These are phyloP conservation scores for Pulveroboletus frians DNA, from an alignment of 768 basidiomycete genomes.

Conservation along the genomic window DNA sequence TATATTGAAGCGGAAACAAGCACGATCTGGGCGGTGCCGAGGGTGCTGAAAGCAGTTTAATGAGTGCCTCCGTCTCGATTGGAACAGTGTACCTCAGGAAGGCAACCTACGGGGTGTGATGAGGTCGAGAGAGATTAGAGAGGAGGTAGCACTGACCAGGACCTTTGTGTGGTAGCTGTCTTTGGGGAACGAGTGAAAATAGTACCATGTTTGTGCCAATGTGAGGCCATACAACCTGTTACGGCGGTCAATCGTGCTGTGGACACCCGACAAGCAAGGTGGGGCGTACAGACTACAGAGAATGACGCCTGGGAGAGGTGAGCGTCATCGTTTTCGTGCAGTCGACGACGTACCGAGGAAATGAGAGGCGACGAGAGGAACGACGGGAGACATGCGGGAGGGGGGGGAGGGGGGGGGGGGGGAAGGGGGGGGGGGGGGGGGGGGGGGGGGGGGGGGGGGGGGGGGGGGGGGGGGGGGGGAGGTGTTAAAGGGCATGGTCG, in stretches of 20 bases:
- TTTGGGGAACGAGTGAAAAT: constrained; percentile 28
- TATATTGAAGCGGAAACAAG: constrained; percentile 31
- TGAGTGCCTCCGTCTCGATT: constrained; percentile 2
- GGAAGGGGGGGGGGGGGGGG: background rate
- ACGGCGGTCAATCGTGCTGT: background rate
- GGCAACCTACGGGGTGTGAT: constrained; percentile 19
- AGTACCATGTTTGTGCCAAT: constrained; percentile 31
- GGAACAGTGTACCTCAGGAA: constrained; percentile 20
- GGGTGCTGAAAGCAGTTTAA: constrained; percentile 6
- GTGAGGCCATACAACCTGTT: constrained; percentile 34
- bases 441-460: background rate
- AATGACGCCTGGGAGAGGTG: constrained; percentile 25
- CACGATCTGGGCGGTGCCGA: constrained; percentile 27
- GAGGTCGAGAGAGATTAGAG: background rate
- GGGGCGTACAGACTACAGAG: constrained; percentile 29
- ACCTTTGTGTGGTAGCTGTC: constrained; percentile 29
- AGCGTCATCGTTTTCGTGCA: background rate
- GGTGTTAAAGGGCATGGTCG: constrained; percentile 9
- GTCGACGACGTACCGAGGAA: constrained; percentile 19
- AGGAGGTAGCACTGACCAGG: constrained; percentile 20
- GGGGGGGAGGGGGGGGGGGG: background rate
- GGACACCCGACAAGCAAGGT: background rate
- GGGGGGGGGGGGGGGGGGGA: background rate
- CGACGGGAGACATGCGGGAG: constrained; percentile 10
- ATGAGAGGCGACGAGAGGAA: constrained; percentile 27